phyloP scores from a whole-genome alignment of 331 rosid species.

The Telfairia occidentalis region DNA sequence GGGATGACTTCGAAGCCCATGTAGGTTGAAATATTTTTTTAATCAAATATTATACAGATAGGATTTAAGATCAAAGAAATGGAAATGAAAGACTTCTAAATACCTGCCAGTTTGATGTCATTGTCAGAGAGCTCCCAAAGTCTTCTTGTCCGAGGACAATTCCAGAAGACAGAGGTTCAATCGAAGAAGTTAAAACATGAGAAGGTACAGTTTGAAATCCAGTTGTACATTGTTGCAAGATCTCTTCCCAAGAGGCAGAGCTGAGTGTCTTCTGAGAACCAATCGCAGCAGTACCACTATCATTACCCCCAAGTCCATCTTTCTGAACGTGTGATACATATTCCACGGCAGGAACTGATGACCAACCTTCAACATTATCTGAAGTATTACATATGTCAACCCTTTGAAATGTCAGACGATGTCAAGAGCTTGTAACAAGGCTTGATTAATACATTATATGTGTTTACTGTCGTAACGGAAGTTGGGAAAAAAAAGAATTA shows the following conservation, averaged over 20 bases:
- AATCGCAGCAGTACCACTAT: constrained; percentile 16
- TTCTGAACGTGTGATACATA: constrained; percentile 27
- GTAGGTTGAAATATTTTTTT: background rate
- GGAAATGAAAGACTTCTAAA: constrained; percentile 5
- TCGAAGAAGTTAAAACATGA: constrained; percentile 30
- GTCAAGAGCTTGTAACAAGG: constrained; percentile 11
- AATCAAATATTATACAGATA: background rate
- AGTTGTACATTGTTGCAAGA: constrained; percentile 33
- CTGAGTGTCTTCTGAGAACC: constrained; percentile 38
- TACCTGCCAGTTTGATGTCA: constrained; percentile 63
- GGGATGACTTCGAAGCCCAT: background rate
- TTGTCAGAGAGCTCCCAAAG: constrained; percentile 31
- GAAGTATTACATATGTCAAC: constrained; percentile 14
- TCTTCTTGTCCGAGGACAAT: constrained; percentile 32
- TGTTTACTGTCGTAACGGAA: constrained; percentile 2
- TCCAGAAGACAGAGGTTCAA: constrained; percentile 31
- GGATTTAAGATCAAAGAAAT: background rate
- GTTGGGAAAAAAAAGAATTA: background rate
- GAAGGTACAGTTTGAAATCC: constrained; percentile 42
- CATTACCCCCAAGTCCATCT: constrained; percentile 32
- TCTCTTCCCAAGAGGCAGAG: constrained; percentile 48
- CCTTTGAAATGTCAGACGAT: constrained; percentile 13
- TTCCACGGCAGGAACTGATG: constrained; percentile 41
- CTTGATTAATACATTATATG: background rate
- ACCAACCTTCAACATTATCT: constrained; percentile 34